Evolutionary conservation across 257 asterid genomes (phyloP), one percentile per base, ranked within the genome.

Genomic region (Fraxinus quadrangulata): DNA sequence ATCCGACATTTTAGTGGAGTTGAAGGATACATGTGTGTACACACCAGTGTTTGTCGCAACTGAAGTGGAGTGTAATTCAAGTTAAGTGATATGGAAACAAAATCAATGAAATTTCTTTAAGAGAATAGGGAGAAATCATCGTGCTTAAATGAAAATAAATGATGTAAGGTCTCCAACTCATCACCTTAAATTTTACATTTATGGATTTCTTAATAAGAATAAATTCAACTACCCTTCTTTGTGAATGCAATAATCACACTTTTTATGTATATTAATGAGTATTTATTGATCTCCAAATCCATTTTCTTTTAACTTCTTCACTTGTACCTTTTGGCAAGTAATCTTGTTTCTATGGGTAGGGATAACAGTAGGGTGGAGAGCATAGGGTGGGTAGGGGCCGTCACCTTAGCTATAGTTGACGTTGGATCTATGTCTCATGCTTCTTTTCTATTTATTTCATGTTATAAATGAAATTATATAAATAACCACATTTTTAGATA

Each of bases 361-460:
- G 80, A 81, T 80, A 79, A 84, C 82, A 82, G 84, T 5, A 3
- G 39, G 1, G 6, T 47, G 42, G 40, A 36, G 40, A 37, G 42
- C 2, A 37, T 37, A 37, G 42, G 37, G 12, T 0, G 66, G 78
- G 86, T 80, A 79, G 86, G 86, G 88, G 84, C 81, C 87, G 84
- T 82, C 81, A 79, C 78, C 76, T 77, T 78, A 78, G 69, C 75
- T 80, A 47, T 47, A 14, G 7, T 11, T 40, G 14, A 40, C 47
- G 47, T 40, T 39, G 14, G 14, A 9, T 40, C 14, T 40, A 40
- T 39, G 45, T 39, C 45, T 39, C 1, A 8, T 9, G 45, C 12
- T 31, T 7, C 45, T 9, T 9, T 37, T 37, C 11, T 8, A 39
- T 9, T 39, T 39, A 39, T 9, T 40, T 40, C 13, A 2, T 40